Percentiles rank a stretch among this genome's conserved stretches.
phyloP scores from a whole-genome alignment of 1,284 basidiomycete genomes.

The Phylloboletellus chloephorus region DNA sequence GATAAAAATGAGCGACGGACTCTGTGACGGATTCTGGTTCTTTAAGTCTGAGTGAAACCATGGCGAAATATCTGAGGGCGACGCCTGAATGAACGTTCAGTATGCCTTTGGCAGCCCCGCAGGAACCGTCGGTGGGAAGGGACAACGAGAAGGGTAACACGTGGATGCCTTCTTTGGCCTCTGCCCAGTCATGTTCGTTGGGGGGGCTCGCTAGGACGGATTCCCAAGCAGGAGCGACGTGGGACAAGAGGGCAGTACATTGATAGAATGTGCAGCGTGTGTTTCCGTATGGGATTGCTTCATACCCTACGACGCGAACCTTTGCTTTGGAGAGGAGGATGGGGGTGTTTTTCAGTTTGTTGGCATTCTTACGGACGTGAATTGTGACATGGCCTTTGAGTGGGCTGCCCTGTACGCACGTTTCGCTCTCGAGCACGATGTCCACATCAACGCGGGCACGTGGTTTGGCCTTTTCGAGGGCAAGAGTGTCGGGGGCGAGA shows the following conservation, averaged over 20 bases:
- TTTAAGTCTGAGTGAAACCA: constrained; percentile 71
- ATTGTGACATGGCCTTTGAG: constrained; percentile 74
- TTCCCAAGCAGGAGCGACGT: constrained; percentile 43
- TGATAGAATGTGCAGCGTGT: constrained; percentile 86
- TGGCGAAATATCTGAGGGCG: constrained; percentile 79
- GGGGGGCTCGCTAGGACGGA: constrained; percentile 48
- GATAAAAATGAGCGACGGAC: constrained; percentile 91
- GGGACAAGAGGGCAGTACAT: constrained; percentile 58
- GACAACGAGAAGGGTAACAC: constrained; percentile 75
- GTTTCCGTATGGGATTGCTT: constrained; percentile 60
- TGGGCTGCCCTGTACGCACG: constrained; percentile 77
- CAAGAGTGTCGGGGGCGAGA: constrained; percentile 29
- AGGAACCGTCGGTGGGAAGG: constrained; percentile 60
- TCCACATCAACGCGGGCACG: constrained; percentile 81
- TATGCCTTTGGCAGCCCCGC: constrained; percentile 64
- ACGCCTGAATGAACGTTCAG: constrained; percentile 53
- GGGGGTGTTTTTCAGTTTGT: constrained; percentile 45
- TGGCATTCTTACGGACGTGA: constrained; percentile 54
- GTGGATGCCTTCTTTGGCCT: constrained; percentile 66
- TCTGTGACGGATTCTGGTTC: constrained; percentile 55
- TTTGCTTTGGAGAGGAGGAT: constrained; percentile 76
- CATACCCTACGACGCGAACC: constrained; percentile 84
- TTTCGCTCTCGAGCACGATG: constrained; percentile 71
- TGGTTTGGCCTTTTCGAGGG: constrained; percentile 60
- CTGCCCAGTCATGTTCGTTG: constrained; percentile 70